These are phyloP conservation scores for Ananas comosus DNA, from an alignment of 176 grass and related monocot species.

Conservation along the genomic window DNA sequence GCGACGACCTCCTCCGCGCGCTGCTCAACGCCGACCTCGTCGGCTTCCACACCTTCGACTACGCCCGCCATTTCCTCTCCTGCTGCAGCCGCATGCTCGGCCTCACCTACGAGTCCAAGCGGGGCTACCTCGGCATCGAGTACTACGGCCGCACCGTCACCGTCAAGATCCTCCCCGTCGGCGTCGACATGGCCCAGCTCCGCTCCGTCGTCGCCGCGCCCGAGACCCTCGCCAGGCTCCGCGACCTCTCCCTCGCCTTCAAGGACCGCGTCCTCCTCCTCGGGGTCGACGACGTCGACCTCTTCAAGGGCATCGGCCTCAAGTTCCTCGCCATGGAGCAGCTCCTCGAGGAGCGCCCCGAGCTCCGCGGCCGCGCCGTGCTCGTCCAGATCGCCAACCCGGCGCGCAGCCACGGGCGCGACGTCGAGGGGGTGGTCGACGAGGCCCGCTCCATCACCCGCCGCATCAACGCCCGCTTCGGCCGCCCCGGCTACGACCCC, in stretches of 20 bases:
- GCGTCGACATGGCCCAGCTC: slow-evolving; percentile 84
- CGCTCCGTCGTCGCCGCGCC: slow-evolving; percentile 53
- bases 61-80: slow-evolving; percentile 88
- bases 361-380: slow-evolving; percentile 50
- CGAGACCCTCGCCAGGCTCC: slow-evolving; percentile 36
- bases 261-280: slow-evolving; percentile 59
- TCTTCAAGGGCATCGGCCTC: slow-evolving; percentile 93
- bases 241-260: slow-evolving; percentile 41
- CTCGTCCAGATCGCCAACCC: slow-evolving; percentile 90
- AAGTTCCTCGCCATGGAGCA: slow-evolving; percentile 94
- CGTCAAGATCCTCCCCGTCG: slow-evolving; percentile 84
- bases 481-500: slow-evolving; percentile 60
- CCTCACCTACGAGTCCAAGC: slow-evolving; percentile 75
- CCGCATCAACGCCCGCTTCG: slow-evolving; percentile 62
- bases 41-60: slow-evolving; percentile 98
- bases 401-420: slow-evolving; percentile 71
- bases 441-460: slow-evolving; percentile 57
- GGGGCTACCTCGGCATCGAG: slow-evolving; percentile 90
- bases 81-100: slow-evolving; percentile 73
- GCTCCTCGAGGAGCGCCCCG: slow-evolving; percentile 47
- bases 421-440: slow-evolving; percentile 72
- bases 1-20: slow-evolving; percentile 80
- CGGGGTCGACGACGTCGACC: slow-evolving; percentile 83
- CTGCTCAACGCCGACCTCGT: slow-evolving; percentile 90
- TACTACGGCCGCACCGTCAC: slow-evolving; percentile 92